Base-by-base conservation (phyloP, 1,139 yeast species). In the Yamadazyma blattariae region DNA sequence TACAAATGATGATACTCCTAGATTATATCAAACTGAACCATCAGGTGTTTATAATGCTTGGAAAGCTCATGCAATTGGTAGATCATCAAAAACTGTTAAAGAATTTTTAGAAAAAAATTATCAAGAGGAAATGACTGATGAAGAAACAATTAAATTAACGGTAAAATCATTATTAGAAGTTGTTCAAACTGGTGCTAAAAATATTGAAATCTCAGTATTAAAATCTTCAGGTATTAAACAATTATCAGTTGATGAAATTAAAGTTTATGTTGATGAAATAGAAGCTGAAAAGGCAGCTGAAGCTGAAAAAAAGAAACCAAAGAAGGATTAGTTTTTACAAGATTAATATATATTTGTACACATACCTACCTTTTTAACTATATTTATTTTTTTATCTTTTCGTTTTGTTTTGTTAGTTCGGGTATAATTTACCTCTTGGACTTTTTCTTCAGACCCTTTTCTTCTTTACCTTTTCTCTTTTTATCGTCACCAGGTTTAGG, bases 41-140 rank as follows among this genome's bases (percentile, higher is more conserved):
- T 85, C 96, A 30, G 99, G 99, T 20, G 94, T 92, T 46, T 92
- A 84, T 58, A 88, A 95, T 37, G 96, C 97, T n/a, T 92, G 98
- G 98, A 88, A 90, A 61, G 97, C 98, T 15, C 94, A 88, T 59
- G 90, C 98, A 17, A 92, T 94, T 57, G 99, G 99, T 38, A 81
- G 96, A 56, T 86, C 95, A 41, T 78, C 95, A 43, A 92, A 92
- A 61, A 92, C 97, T 1, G 97, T 94, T 23, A 82, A 95, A 50
- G 98, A 94, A 60, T 86, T 90, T 51, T 74, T 92, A 60, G 99
- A 94, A 61, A 90, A 89, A 66, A 86, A 88, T 54, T 90, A 86
- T 64, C 76, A 74, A 51, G 89, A 82, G 38, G 88, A 76, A 16
- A 54, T 64, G 47, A 69, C 72, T 41, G 89, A 82, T 49, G 84